Conservation (phyloP, 169 alveolate genomes). For the Cryptosporidium bovis region DNA sequence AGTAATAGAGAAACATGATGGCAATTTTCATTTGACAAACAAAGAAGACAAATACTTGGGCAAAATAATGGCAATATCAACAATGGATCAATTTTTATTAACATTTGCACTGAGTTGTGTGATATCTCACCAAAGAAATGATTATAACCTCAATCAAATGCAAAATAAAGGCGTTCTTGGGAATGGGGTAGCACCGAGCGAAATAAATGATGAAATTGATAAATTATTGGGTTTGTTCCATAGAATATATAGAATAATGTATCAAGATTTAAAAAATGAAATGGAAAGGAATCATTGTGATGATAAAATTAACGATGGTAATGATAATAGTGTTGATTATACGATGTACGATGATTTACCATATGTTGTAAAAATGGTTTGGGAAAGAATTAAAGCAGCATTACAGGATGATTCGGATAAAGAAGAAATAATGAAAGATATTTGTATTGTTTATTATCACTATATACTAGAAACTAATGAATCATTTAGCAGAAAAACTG, state of each 20-base stretch:
- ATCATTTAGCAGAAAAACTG: background rate
- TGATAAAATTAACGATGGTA: background rate
- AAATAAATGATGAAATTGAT: slow-evolving; percentile 6
- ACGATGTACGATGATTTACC: slow-evolving; percentile 21
- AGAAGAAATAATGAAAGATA: slow-evolving; percentile 55
- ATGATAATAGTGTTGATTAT: slow-evolving; percentile 1
- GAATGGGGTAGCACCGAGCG: slow-evolving; percentile 34
- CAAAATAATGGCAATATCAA: slow-evolving; percentile 7
- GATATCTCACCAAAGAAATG: slow-evolving; percentile 4
- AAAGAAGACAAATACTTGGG: slow-evolving; percentile 43
- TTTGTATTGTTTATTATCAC: slow-evolving; percentile 70
- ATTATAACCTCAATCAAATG: background rate
- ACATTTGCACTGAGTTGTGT: slow-evolving; percentile 59
- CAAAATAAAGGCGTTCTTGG: slow-evolving; percentile 41
- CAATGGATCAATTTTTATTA: slow-evolving; percentile 66
- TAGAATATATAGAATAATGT: slow-evolving; percentile 68
- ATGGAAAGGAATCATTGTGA: slow-evolving; percentile 4
- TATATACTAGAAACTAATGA: slow-evolving; percentile 51
- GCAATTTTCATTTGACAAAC: slow-evolving; percentile 10
- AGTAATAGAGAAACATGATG: slow-evolving; percentile 28
- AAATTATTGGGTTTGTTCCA: slow-evolving; percentile 11
- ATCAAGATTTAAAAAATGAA: slow-evolving; percentile 52
- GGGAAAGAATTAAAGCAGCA: slow-evolving; percentile 32
- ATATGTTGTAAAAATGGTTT: slow-evolving; percentile 53
- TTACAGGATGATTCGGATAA: slow-evolving; percentile 41